Base-by-base conservation (phyloP, 225 moss, liverwort and hornwort genomes). In the Takakia lepidozioides region DNA sequence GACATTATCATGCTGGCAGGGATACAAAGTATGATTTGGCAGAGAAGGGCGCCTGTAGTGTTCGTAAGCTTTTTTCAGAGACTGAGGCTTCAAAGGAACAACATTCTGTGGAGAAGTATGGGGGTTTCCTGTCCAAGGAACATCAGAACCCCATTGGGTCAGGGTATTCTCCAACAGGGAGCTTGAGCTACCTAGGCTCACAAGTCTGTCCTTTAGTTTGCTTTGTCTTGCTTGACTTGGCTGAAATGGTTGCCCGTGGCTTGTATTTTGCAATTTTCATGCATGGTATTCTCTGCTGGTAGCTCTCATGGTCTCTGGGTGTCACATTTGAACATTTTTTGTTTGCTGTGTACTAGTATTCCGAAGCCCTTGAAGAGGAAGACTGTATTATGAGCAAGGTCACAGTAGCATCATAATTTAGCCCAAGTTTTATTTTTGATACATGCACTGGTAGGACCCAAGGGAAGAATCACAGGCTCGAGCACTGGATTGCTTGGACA, bases 401-500 rank as follows among this genome's bases (percentile, higher is more conserved):
- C n/a, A n/a, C n/a, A 40, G 10, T 7, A 40, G 10, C 6, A 16
- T 5, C 15, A n/a, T 2, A 40, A 41, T 2, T 41, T 13, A 17
- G 17, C 20, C 39, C 16, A n/a, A 5, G 16, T 2, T 41, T 16
- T 41, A 2, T 39, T 14, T 39, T 15, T 14, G 20, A 8, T 6
- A 41, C 10, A 16, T 0, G 17, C 20, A 16, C 40, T 22, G 36
- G 38, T 64, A 68, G 50, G 71, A 72, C 42, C 79, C 79, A 23
- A 73, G 73, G 10, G 79, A 79, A 22, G 79, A 79, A 21, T 65
- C 69, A 37, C 79, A 79, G 46, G 69, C 79, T 25, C 42, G 40
- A 56, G 79, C 79, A 8, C 49, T 79, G 62, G 63, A 67, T 38
- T 69, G 73, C 65, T 73, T 79, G 52, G 79, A 79, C 59, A 79